A percentile compares a stretch with the other conserved stretches of the same genome.
Evolutionary conservation across 164 flowering plant species (phyloP).

Genomic region (Vitis rupestris): DNA sequence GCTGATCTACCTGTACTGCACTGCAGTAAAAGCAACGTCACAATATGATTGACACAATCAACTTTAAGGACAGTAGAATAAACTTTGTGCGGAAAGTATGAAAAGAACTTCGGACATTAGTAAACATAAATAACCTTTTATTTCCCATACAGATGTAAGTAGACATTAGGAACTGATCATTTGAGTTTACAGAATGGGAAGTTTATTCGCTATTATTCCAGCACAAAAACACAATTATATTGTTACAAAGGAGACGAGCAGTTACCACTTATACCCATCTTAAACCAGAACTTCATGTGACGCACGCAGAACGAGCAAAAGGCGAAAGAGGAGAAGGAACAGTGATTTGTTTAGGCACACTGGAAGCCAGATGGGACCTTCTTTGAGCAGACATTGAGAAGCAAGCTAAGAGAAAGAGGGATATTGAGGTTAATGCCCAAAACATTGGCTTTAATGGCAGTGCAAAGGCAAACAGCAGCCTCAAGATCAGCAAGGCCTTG

Average conservation of each 20-base stretch:
- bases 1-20: no score
- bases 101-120: no score
- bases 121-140: background rate
- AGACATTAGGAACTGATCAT: background rate
- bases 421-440: constrained; percentile 55
- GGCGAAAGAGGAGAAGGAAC: background rate
- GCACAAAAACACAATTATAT: background rate
- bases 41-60: no score
- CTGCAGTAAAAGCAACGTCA: no score
- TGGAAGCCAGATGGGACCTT: constrained; percentile 50
- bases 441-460: constrained; percentile 58
- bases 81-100: background rate
- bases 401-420: constrained; percentile 59
- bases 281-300: background rate
- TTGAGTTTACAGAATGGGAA: background rate
- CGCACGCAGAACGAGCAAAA: background rate
- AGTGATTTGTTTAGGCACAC: constrained; percentile 36
- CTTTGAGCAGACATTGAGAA: constrained; percentile 56
- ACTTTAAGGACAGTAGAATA: no score
- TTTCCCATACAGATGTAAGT: background rate
- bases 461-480: constrained; percentile 74
- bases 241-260: background rate
- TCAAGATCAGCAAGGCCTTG: constrained; percentile 64
- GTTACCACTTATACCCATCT: background rate
- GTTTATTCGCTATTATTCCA: constrained; percentile 1